These are phyloP conservation scores for Calocybe gangraenosa DNA, from an alignment of 768 basidiomycete species.

Conservation along the genomic window DNA sequence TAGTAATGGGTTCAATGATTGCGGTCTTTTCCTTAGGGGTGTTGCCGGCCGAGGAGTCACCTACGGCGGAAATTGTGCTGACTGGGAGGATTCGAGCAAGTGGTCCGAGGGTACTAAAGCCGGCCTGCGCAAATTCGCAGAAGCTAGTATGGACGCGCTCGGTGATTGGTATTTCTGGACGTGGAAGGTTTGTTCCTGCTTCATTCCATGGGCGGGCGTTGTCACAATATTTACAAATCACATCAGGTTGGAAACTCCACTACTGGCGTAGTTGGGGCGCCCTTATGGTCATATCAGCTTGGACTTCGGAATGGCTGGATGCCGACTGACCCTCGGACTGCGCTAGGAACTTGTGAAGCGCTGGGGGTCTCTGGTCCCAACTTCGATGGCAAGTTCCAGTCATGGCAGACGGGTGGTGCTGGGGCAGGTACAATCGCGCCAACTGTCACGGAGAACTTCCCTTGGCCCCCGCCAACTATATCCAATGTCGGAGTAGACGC, in stretches of 20 bases:
- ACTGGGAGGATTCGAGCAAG: constrained; percentile 45
- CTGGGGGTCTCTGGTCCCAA: constrained; percentile 38
- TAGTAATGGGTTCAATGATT: constrained; percentile 59
- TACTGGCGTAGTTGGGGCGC: constrained; percentile 34
- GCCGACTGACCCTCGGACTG: constrained; percentile 55
- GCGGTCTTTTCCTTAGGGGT: constrained; percentile 31
- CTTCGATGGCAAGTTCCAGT: constrained; percentile 42
- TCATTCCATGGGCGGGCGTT: not conserved
- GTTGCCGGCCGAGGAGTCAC: constrained; percentile 11
- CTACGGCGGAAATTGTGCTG: constrained; percentile 28
- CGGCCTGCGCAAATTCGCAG: constrained; percentile 44
- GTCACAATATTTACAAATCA: constrained; percentile 3
- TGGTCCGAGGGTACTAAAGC: constrained; percentile 38
- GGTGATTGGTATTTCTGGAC: constrained; percentile 44
- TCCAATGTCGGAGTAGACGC: constrained; percentile 29
- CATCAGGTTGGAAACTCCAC: constrained; percentile 32
- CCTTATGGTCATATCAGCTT: constrained; percentile 48
- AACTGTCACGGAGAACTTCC: constrained; percentile 32
- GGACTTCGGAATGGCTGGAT: constrained; percentile 38
- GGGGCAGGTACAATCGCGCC: constrained; percentile 46
- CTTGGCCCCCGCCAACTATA: constrained; percentile 67
- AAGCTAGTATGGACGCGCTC: constrained; percentile 38
- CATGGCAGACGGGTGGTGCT: constrained; percentile 72
- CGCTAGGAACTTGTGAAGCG: constrained; percentile 50
- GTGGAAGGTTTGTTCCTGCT: constrained; percentile 36